A percentile compares a stretch with the other conserved stretches of the same genome.
These are phyloP conservation scores for Bretschneidera sinensis DNA, from an alignment of 345 rosid species.

Conservation along the genomic window DNA sequence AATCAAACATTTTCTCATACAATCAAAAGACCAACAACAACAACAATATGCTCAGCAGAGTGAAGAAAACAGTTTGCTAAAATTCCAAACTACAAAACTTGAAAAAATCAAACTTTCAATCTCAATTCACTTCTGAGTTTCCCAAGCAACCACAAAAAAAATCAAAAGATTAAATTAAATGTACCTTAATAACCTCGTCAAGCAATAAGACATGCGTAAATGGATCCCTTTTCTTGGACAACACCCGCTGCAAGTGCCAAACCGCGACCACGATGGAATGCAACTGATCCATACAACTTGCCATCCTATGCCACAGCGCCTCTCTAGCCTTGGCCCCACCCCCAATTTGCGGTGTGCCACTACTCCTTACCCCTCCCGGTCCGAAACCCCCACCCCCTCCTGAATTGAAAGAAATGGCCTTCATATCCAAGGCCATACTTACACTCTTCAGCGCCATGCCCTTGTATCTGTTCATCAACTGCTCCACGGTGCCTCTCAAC, in stretches of 20 bases:
- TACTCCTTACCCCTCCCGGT: conserved; percentile 92
- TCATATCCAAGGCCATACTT: conserved; percentile 80
- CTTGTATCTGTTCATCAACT: conserved; percentile 70
- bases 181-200: conserved; percentile 90
- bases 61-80: too few relatives aligned
- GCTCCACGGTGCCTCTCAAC: conserved; percentile 71
- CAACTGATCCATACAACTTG: conserved; percentile 80
- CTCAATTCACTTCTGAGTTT: background rate
- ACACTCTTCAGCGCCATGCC: conserved; percentile 79
- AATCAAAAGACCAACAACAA: background rate
- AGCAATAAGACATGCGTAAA: conserved; percentile 89
- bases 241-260: conserved; percentile 97
- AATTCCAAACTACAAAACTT: background rate
- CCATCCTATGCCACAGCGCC: conserved; percentile 90
- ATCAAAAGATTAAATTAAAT: background rate
- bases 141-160: background rate
- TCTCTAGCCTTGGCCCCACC: conserved; percentile 87
- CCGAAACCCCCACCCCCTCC: conserved; percentile 59
- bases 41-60: background rate
- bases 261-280: conserved; percentile 73
- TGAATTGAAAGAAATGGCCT: conserved; percentile 57
- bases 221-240: conserved; percentile 97
- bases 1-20: background rate
- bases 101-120: background rate
- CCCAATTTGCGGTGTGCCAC: conserved; percentile 91